These are phyloP conservation scores for Lathyrus oleraceus DNA, from an alignment of 306 rosid species.

Conservation along the genomic window DNA sequence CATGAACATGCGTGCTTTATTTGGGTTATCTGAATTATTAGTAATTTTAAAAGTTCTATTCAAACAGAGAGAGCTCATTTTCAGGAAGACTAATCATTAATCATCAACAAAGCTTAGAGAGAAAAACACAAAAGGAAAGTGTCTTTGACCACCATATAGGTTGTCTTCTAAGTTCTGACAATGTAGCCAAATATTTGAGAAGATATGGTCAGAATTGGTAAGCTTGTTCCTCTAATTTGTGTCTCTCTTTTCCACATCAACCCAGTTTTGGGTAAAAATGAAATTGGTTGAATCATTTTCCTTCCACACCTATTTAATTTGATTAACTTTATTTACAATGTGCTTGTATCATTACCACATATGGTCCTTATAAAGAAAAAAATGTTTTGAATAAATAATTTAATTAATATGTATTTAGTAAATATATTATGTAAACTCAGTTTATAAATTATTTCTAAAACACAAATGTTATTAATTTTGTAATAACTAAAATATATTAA, in stretches of 20 bases:
- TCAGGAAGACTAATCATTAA: slow-evolving; percentile 33
- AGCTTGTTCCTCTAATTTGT: neutral
- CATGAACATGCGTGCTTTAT: slow-evolving; percentile 21
- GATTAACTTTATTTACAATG: neutral
- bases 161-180: slow-evolving; percentile 2
- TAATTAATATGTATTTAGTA: no score
- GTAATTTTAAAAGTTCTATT: slow-evolving; percentile 26
- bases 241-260: neutral
- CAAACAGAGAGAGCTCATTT: slow-evolving; percentile 27
- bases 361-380: no score
- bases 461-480: no score
- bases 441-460: no score
- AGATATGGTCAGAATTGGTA: neutral
- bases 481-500: no score
- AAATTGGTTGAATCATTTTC: neutral
- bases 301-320: neutral
- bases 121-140: neutral
- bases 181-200: slow-evolving; percentile 8
- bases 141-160: slow-evolving; percentile 30
- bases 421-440: no score
- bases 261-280: slow-evolving; percentile 1
- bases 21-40: slow-evolving; percentile 9
- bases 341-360: neutral
- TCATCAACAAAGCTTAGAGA: slow-evolving; percentile 9
- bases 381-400: no score